These are phyloP conservation scores for Emergomyces africanus DNA, from an alignment of 2,329 filamentous ascomycete species.

Conservation along the genomic window DNA sequence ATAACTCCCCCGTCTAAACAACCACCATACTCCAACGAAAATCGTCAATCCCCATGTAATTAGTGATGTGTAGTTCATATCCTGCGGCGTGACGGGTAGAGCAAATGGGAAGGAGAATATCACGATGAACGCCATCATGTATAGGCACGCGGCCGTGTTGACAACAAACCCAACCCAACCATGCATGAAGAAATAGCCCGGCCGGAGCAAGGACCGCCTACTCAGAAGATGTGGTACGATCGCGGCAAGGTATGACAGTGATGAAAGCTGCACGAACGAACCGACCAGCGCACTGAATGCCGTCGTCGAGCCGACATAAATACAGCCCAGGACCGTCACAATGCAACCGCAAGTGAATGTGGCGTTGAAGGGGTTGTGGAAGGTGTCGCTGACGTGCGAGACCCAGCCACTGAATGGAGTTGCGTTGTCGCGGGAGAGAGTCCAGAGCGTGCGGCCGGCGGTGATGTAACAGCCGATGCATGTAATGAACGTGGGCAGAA, in stretches of 20 bases:
- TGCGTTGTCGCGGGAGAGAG: constrained; percentile 45
- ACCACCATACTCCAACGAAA: constrained; percentile 37
- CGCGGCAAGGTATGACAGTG: constrained; percentile 42
- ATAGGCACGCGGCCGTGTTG: constrained; percentile 38
- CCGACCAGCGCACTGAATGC: constrained; percentile 47
- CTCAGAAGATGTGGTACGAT: constrained; percentile 41
- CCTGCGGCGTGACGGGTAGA: constrained; percentile 32
- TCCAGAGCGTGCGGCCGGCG: constrained; percentile 49
- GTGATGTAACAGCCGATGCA: constrained; percentile 45
- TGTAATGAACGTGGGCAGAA: constrained; percentile 43
- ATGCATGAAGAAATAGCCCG: constrained; percentile 41
- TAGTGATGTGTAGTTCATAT: constrained; percentile 44
- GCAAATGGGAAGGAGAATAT: constrained; percentile 48
- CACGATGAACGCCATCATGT: constrained; percentile 45
- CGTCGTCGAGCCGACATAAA: constrained; percentile 42
- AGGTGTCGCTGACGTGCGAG: constrained; percentile 38
- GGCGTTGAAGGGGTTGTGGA: constrained; percentile 47
- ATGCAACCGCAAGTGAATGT: constrained; percentile 43
- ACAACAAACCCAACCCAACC: constrained; percentile 38
- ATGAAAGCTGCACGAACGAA: constrained; percentile 45
- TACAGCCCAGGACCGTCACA: constrained; percentile 43
- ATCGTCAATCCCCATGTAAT: constrained; percentile 41
- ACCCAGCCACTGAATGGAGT: constrained; percentile 45
- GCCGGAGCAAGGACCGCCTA: constrained; percentile 37
- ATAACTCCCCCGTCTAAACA: constrained; percentile 22